phyloP scores from a whole-genome alignment of 1,139 yeast species.

The Starmera stellimalicola region DNA sequence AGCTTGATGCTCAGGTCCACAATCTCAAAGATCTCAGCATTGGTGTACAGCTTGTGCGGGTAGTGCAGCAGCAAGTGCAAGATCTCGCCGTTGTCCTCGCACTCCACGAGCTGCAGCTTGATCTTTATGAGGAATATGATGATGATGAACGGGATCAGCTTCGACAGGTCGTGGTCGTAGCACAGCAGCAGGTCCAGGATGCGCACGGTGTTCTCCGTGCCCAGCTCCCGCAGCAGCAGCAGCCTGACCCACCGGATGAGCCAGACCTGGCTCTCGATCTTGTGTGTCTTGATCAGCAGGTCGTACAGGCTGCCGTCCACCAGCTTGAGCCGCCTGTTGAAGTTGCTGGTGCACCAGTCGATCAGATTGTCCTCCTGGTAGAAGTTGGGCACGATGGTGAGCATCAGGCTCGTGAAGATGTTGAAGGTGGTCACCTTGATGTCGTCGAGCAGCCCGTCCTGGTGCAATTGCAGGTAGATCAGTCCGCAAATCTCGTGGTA shows the following conservation, averaged over 20 bases:
- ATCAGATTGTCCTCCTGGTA: constrained; percentile 23
- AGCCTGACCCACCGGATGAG: constrained; percentile 55
- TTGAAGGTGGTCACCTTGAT: constrained; percentile 19
- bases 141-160: constrained; percentile 41
- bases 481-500: constrained; percentile 60
- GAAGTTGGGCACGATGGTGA: constrained; percentile 25
- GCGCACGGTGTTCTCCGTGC: constrained; percentile 33
- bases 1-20: constrained; percentile 13
- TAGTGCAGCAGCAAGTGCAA: constrained; percentile 50
- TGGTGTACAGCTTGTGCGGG: constrained; percentile 24
- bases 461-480: constrained; percentile 39
- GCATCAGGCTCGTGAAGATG: constrained; percentile 24
- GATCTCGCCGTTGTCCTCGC: constrained; percentile 54
- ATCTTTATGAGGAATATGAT: constrained; percentile 43
- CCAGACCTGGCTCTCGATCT: constrained; percentile 57
- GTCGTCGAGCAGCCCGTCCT: constrained; percentile 24
- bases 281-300: constrained; percentile 40
- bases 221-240: constrained; percentile 49
- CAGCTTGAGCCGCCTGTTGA: constrained; percentile 41
- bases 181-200: constrained; percentile 54
- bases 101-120: constrained; percentile 34
- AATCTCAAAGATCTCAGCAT: constrained; percentile 11
- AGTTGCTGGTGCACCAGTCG: constrained; percentile 23
- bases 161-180: constrained; percentile 24
- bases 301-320: constrained; percentile 27